Conservation (phyloP, 2,329 filamentous ascomycete genomes). For the Sordariomycetes sp. region DNA sequence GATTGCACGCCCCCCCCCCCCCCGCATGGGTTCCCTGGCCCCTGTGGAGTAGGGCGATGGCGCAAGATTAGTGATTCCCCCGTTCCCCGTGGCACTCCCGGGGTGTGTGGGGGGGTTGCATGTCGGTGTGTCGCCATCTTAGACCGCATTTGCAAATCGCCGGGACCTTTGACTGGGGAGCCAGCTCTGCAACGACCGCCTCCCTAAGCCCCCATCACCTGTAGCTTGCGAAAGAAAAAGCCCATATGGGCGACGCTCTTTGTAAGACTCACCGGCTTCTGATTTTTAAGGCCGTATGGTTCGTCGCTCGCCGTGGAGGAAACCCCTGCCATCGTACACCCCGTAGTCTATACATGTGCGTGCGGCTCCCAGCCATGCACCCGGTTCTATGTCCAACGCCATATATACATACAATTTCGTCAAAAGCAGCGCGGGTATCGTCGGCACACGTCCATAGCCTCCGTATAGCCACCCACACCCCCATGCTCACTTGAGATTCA, state of each 20-base stretch:
- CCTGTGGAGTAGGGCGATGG: not conserved
- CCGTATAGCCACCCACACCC: constrained; percentile 8
- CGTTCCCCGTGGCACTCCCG: not conserved
- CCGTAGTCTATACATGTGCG: not conserved
- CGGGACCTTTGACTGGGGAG: not conserved
- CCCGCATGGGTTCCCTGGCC: not conserved
- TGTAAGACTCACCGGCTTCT: too few species aligned
- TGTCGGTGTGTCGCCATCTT: not conserved
- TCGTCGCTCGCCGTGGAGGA: too few species aligned
- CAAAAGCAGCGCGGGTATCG: constrained; percentile 13
- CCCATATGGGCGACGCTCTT: too few species aligned
- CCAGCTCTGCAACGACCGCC: not conserved
- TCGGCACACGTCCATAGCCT: constrained; percentile 9
- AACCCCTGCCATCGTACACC: not conserved
- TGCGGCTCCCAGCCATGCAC: not conserved
- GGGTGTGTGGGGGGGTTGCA: not conserved
- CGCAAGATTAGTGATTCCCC: not conserved
- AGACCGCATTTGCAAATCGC: not conserved
- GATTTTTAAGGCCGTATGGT: too few species aligned
- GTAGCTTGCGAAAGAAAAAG: not conserved
- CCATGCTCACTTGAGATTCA: not conserved
- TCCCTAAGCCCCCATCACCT: not conserved
- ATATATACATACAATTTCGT: not conserved
- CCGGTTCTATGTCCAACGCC: not conserved
- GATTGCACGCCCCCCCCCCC: not conserved